These are phyloP conservation scores for Warburgia ugandensis DNA, from an alignment of 164 flowering plant species.

Conservation along the genomic window DNA sequence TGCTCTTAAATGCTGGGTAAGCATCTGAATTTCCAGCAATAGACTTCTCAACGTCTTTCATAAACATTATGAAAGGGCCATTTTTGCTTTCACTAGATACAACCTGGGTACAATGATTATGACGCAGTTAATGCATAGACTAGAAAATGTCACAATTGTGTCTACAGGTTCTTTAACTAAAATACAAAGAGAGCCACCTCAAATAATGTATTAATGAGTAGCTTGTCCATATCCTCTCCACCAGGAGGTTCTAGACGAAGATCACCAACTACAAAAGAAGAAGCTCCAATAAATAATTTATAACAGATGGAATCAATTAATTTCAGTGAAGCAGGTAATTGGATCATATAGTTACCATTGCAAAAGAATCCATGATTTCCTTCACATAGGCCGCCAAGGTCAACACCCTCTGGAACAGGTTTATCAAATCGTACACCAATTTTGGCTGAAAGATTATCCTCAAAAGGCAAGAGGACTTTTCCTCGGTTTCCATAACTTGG, in stretches of 20 bases:
- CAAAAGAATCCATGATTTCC: constrained; percentile 74
- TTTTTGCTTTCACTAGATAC: constrained; percentile 53
- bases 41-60: constrained; percentile 90
- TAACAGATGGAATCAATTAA: too few species aligned
- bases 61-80: constrained; percentile 71
- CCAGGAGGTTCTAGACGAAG: constrained; percentile 60
- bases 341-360: constrained; percentile 41
- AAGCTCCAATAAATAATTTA: too few species aligned
- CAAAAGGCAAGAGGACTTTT: constrained; percentile 67
- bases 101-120: constrained; percentile 33
- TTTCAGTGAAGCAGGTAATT: background rate
- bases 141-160: constrained; percentile 1
- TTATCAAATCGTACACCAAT: constrained; percentile 84
- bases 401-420: constrained; percentile 74
- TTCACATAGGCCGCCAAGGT: constrained; percentile 76
- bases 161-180: background rate
- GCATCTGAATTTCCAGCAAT: constrained; percentile 65
- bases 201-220: constrained; percentile 66
- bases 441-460: constrained; percentile 66
- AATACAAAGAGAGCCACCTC: constrained; percentile 40
- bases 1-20: constrained; percentile 52
- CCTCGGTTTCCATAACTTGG: constrained; percentile 66
- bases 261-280: constrained; percentile 43
- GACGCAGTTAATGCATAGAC: background rate
- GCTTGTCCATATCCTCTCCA: constrained; percentile 58